Base-by-base conservation (phyloP, 2,329 filamentous ascomycete species). In the Calonectria pseudoreteaudii region DNA sequence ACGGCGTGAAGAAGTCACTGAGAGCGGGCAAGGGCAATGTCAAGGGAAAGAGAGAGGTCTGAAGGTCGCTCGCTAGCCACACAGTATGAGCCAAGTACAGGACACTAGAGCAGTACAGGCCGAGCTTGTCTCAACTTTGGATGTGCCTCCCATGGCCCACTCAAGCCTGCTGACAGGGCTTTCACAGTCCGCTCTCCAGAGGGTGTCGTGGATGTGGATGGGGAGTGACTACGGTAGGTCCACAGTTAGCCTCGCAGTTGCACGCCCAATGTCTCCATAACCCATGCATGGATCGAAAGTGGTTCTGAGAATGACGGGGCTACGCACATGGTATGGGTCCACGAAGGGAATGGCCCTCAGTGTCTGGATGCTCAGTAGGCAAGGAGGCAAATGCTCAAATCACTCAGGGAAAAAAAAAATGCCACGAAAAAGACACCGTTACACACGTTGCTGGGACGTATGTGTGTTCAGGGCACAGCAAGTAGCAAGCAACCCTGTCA, bases 71-170 rank as follows among this genome's bases (percentile, higher is more conserved):
- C 47, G 68, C 26, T 28, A 50, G 66, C 58, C 75, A 71, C 79
- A 81, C 78, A 78, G 78, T 80, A 80, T 66, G 73, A 68, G 72
- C 72, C 72, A 66, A 70, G 68, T 66, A 68, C 69, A 74, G 66
- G 71, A 68, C 74, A 75, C 79, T 81, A 80, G 67, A 34, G 77
- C 77, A 76, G 67, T 73, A 70, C 78, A 74, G 74, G 76, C 58
- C 74, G 56, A 80, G 76, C 74, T 66, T 72, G 76, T 81, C 74
- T 81, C 70, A 76, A 78, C 68, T 58, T 74, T 41, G 72, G 80
- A 68, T 72, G 74, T 72, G 74, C 75, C 77, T 77, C 74, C 74
- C 74, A 79, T 78, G 76, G 76, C 78, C 79, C 79, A 80, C 79
- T 69, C 65, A 72, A 72, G 71, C 73, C 73, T 66, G 73, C 77